Base-by-base conservation (phyloP, 176 grass and related monocot genomes). In the Eremochloa ophiuroides region DNA sequence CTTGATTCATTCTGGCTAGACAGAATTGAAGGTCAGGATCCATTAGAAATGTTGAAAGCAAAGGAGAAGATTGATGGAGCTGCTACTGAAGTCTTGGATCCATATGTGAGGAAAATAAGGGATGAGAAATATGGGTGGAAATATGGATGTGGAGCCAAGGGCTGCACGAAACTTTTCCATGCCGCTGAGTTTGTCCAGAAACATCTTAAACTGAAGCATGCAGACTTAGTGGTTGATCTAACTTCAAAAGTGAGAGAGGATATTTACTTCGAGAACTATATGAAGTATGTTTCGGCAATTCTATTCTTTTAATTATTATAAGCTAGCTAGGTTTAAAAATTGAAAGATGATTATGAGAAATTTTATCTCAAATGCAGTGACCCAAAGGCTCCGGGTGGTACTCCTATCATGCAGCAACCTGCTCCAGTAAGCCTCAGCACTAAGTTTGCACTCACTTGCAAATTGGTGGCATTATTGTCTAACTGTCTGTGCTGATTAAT, bases 101-200 rank as follows among this genome's bases (percentile, higher is more conserved):
- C 97, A 69, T 78, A 86, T 40, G 93, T 96, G 10, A 91, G 97
- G 73, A 99, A 99, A 89, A 99, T 99, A 91, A 89, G 93, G 73
- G 97, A 99, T 90, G 97, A 99, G 63, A 99, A 99, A 65, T 99
- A 99, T 83, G 97, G 93, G 13, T 99, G 97, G 97, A 99, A 99
- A 79, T 99, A 99, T 85, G 97, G 97, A 17, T 99, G 97, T 86
- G 97, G 93, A 56, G 97, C 97, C 43, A 95, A 99, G 59, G 97
- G 93, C 23, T 99, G 97, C 80, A 96, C 97, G 18, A 99, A 99
- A 83, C 91, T 99, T 81, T 99, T 99, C 82, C 97, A 99, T 95
- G 93, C 97, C 71, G 51, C 97, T 50, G 97, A 99, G 78, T 99
- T 99, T 87, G 97, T 99, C 75, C 87, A 88, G 75, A 99, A 99